Conservation (phyloP, 2,329 filamentous ascomycete genomes). For the Hypoxylon sp. region DNA sequence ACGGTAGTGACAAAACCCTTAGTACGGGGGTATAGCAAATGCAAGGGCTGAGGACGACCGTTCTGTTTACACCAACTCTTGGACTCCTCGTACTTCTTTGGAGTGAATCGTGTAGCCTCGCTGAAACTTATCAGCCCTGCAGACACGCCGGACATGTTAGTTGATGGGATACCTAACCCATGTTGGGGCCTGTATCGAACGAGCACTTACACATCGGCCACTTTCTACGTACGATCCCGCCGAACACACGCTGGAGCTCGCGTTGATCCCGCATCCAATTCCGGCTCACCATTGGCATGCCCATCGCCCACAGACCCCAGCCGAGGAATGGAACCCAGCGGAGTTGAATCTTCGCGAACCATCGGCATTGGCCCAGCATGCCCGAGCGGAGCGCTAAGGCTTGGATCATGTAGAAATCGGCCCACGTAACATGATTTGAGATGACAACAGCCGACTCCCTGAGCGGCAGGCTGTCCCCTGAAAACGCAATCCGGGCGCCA, state of each 20-base stretch:
- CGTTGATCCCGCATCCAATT: slow-evolving; percentile 65
- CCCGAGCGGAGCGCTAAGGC: slow-evolving; percentile 60
- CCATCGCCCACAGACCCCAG: slow-evolving; percentile 71
- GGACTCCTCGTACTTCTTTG: slow-evolving; percentile 60
- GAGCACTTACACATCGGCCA: slow-evolving; percentile 65
- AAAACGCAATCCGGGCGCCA: slow-evolving; percentile 60
- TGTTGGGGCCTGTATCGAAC: not conserved
- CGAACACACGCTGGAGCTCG: slow-evolving; percentile 66
- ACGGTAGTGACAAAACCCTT: slow-evolving; percentile 69
- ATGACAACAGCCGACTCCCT: slow-evolving; percentile 69
- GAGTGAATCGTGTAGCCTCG: slow-evolving; percentile 68
- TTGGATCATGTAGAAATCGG: slow-evolving; percentile 72
- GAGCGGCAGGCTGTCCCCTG: slow-evolving; percentile 59
- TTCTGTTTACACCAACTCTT: slow-evolving; percentile 61
- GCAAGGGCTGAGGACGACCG: slow-evolving; percentile 59
- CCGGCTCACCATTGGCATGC: slow-evolving; percentile 69
- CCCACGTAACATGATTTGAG: slow-evolving; percentile 68
- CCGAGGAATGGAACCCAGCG: slow-evolving; percentile 67
- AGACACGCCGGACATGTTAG: no score
- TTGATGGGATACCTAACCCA: slow-evolving; percentile 13
- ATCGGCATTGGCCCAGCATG: slow-evolving; percentile 69
- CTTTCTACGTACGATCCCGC: slow-evolving; percentile 58
- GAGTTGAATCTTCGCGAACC: slow-evolving; percentile 69
- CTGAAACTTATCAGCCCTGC: slow-evolving; percentile 71
- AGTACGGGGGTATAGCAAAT: slow-evolving; percentile 67